phyloP scores from a whole-genome alignment of 2,329 filamentous ascomycete species.

The Cercospora sesami region DNA sequence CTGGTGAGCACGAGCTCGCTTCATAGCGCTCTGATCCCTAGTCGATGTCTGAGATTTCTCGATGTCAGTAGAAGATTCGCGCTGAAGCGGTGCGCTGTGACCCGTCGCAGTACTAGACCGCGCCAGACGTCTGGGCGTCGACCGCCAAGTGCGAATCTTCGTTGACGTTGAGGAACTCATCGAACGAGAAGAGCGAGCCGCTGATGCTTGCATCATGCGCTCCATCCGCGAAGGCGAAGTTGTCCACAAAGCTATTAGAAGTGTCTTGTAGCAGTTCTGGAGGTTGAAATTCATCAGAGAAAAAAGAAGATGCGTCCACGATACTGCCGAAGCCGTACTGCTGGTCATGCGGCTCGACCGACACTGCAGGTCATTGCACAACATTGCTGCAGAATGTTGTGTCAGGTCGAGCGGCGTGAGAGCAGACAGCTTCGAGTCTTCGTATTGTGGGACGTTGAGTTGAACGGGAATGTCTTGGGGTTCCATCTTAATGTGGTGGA shows the following conservation, averaged over 20 bases:
- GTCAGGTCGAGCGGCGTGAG: constrained; percentile 77
- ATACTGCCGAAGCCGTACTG: constrained; percentile 26
- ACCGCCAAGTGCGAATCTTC: constrained; percentile 42
- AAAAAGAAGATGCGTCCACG: constrained; percentile 36
- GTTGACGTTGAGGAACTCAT: constrained; percentile 46
- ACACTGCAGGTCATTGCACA: constrained; percentile 99
- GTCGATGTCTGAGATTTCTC: not conserved
- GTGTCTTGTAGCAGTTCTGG: constrained; percentile 38
- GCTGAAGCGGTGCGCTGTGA: constrained; percentile 40
- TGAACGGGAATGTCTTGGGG: constrained; percentile 31
- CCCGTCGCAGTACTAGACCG: constrained; percentile 50
- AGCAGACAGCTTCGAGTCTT: constrained; percentile 42
- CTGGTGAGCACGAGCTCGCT: not conserved
- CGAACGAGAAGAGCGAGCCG: constrained; percentile 38
- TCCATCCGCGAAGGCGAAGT: constrained; percentile 41
- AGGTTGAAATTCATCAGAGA: constrained; percentile 37
- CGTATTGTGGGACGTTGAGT: constrained; percentile 31
- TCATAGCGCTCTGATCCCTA: not conserved
- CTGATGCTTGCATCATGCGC: constrained; percentile 39
- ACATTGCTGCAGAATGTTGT: constrained; percentile 99
- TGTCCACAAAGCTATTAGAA: constrained; percentile 39
- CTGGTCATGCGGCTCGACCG: constrained; percentile 61
- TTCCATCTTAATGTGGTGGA: constrained; percentile 37
- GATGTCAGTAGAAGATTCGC: not conserved
- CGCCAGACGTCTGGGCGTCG: constrained; percentile 46